phyloP scores from a whole-genome alignment of 495 filamentous ascomycete genomes.

The Rhizodiscina lignyota region DNA sequence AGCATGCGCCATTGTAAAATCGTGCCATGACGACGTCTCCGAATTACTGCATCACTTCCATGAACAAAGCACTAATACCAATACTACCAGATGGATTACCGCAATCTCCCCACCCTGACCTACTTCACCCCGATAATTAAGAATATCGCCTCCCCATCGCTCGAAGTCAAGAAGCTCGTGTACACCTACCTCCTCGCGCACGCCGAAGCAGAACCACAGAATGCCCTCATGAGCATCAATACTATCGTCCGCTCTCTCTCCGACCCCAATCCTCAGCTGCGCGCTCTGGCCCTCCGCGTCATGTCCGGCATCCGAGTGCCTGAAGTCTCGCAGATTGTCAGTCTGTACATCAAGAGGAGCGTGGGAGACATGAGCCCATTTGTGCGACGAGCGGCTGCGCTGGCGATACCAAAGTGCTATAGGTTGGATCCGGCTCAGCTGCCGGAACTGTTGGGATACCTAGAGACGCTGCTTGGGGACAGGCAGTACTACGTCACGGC shows the following conservation, averaged over 20 bases:
- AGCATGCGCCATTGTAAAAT: no score
- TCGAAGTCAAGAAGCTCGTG: constrained; percentile 93
- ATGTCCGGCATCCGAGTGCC: constrained; percentile 95
- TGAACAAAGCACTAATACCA: constrained; percentile 2
- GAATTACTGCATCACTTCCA: background rate
- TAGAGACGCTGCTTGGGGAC: constrained; percentile 64
- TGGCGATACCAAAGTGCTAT: constrained; percentile 97
- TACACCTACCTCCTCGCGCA: constrained; percentile 95
- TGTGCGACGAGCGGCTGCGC: constrained; percentile 79
- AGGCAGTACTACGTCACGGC: constrained; percentile 90
- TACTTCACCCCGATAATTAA: constrained; percentile 95
- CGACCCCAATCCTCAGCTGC: constrained; percentile 74
- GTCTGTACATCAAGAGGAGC: constrained; percentile 81
- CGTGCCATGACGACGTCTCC: background rate
- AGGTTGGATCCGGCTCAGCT: constrained; percentile 73
- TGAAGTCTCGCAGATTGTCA: constrained; percentile 98
- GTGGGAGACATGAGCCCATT: constrained; percentile 85
- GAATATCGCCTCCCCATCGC: constrained; percentile 77
- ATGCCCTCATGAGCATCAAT: constrained; percentile 91
- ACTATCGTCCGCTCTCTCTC: constrained; percentile 95
- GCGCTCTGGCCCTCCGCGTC: constrained; percentile 77
- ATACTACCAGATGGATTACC: constrained; percentile 74
- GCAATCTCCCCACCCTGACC: constrained; percentile 50
- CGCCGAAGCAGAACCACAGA: constrained; percentile 87
- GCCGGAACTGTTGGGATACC: constrained; percentile 67